Conservation (phyloP, 768 basidiomycete genomes). For the Epithele typhae region DNA sequence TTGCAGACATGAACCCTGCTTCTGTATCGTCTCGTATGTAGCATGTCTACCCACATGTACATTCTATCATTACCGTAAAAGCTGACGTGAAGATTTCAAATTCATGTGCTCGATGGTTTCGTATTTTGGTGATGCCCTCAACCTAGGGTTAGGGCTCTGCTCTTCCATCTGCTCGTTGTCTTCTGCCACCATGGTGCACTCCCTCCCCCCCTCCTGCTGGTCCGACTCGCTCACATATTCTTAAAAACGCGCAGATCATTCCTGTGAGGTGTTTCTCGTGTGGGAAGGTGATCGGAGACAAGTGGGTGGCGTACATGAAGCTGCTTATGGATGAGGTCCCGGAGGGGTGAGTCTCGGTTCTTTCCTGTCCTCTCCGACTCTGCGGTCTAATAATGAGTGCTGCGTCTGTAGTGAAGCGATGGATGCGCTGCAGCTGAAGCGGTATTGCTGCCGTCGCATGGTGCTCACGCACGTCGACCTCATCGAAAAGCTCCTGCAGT, state of each 20-base stretch:
- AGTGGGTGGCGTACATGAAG: constrained; percentile 87
- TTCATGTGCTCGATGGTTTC: neutral
- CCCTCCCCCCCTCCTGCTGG: neutral
- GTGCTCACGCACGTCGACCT: constrained; percentile 96
- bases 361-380: neutral
- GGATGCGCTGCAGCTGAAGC: constrained; percentile 82
- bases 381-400: neutral
- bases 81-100: too few relatives aligned
- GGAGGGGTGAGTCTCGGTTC: constrained; percentile 72
- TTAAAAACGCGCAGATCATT: constrained; percentile 62
- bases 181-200: constrained; percentile 4
- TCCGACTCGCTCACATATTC: neutral
- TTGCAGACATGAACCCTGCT: constrained; percentile 50
- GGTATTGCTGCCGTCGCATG: constrained; percentile 97
- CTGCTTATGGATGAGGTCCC: constrained; percentile 74
- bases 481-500: constrained; percentile 94
- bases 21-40: neutral
- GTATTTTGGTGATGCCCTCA: too few relatives aligned
- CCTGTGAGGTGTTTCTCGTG: constrained; percentile 96
- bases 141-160: too few relatives aligned
- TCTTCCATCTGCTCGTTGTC: too few relatives aligned
- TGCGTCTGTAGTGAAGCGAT: constrained; percentile 67
- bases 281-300: constrained; percentile 96
- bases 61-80: too few relatives aligned
- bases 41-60: neutral